phyloP scores from a whole-genome alignment of 2,329 filamentous ascomycete species.

The Paracorniculantispora psalliotae region DNA sequence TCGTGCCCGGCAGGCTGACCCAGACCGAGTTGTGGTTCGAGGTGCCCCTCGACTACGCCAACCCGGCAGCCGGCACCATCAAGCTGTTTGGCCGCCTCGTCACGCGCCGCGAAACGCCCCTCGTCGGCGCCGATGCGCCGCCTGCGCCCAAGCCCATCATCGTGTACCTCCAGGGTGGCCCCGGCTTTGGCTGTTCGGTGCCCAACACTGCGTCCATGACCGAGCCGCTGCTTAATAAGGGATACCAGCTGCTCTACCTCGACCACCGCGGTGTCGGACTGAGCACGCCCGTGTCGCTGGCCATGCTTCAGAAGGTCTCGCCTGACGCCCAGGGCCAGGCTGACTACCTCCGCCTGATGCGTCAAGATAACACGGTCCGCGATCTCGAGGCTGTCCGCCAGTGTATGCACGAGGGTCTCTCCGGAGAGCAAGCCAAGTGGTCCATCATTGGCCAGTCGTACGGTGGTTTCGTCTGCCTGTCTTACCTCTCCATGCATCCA shows the following conservation, averaged over 20 bases:
- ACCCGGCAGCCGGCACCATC: conserved; percentile 56
- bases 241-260: conserved; percentile 81
- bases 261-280: conserved; percentile 88
- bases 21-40: conserved; percentile 83
- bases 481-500: conserved; percentile 77
- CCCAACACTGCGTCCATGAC: conserved; percentile 72
- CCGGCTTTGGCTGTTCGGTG: conserved; percentile 69
- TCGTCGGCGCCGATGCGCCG: conserved; percentile 40
- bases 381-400: conserved; percentile 84
- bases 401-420: conserved; percentile 65
- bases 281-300: conserved; percentile 72
- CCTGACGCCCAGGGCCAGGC: conserved; percentile 66
- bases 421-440: conserved; percentile 71
- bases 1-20: conserved; percentile 59
- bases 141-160: conserved; percentile 49
- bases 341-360: conserved; percentile 76
- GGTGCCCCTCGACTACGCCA: conserved; percentile 73
- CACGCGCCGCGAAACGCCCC: conserved; percentile 58
- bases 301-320: conserved; percentile 53
- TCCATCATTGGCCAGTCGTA: conserved; percentile 86
- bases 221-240: conserved; percentile 65
- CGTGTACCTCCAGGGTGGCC: conserved; percentile 80
- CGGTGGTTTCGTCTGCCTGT: conserved; percentile 79
- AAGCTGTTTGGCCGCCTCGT: conserved; percentile 75
- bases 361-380: conserved; percentile 83